Evolutionary conservation across 169 alveolate species (phyloP).

Genomic region (Plasmodium reichenowi): DNA sequence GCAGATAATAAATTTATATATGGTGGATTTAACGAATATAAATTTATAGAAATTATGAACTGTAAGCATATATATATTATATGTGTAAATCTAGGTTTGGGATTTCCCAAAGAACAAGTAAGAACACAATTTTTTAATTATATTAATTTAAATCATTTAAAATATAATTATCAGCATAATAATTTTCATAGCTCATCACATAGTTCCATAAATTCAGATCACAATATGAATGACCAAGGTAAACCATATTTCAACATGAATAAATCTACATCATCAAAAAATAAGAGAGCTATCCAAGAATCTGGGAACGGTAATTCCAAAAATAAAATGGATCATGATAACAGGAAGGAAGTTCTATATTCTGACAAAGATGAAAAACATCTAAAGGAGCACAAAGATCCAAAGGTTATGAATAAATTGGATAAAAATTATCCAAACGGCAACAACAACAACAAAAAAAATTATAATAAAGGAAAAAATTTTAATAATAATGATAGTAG

Average conservation of each 20-base stretch:
- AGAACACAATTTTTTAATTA: slow-evolving; percentile 58
- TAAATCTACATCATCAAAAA: slow-evolving; percentile 13
- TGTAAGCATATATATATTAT: slow-evolving; percentile 47
- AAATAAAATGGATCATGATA: not conserved
- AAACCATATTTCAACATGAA: not conserved
- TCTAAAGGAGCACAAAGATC: slow-evolving; percentile 2
- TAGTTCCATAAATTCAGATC: too few relatives aligned
- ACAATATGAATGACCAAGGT: slow-evolving; percentile 5
- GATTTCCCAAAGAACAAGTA: slow-evolving; percentile 46
- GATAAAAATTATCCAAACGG: slow-evolving; percentile 2
- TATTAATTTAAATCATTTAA: slow-evolving; percentile 40
- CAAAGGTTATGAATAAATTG: slow-evolving; percentile 22
- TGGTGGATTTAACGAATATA: slow-evolving; percentile 70
- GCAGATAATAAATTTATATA: slow-evolving; percentile 58
- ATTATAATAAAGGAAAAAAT: not conserved
- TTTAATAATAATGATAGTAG: not conserved
- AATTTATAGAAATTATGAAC: slow-evolving; percentile 51
- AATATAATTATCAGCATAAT: slow-evolving; percentile 11
- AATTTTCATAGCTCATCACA: not conserved
- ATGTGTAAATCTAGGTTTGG: slow-evolving; percentile 67
- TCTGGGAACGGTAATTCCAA: not conserved
- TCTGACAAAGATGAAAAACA: not conserved
- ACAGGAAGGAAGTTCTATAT: not conserved
- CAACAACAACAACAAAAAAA: not conserved
- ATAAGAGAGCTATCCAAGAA: not conserved